Percentiles rank a stretch among this genome's conserved stretches.
phyloP scores from a whole-genome alignment of 345 rosid species.

The Gossypium anomalum region DNA sequence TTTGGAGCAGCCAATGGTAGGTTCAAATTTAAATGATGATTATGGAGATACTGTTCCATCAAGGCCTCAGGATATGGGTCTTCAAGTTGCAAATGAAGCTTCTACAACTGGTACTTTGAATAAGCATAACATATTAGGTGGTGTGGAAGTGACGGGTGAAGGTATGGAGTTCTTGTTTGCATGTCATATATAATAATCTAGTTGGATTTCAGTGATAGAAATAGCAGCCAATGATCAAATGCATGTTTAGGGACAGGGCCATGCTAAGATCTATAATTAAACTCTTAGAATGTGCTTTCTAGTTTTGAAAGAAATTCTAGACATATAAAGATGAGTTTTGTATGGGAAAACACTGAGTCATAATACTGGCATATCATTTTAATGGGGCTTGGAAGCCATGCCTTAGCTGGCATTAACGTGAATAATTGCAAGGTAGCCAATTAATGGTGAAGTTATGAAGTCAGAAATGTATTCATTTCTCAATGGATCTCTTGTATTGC shows the following conservation, averaged over 20 bases:
- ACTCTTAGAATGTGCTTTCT: background rate
- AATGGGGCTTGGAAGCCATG: background rate
- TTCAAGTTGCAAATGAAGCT: slow-evolving; percentile 39
- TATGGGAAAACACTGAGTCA: background rate
- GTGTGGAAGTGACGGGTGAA: slow-evolving; percentile 41
- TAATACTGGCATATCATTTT: background rate
- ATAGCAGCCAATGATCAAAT: background rate
- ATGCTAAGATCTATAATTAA: background rate
- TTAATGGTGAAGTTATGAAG: background rate
- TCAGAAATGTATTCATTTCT: background rate
- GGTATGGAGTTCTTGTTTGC: slow-evolving; percentile 40
- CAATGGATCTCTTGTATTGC: background rate
- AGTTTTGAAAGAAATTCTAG: background rate
- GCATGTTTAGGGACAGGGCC: background rate
- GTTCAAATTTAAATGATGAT: slow-evolving; percentile 49
- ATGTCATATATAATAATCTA: slow-evolving; percentile 9
- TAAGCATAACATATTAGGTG: slow-evolving; percentile 37
- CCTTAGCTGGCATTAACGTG: background rate
- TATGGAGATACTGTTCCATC: slow-evolving; percentile 79
- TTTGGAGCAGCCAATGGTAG: slow-evolving; percentile 50
- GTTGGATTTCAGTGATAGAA: background rate
- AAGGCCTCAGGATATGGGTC: slow-evolving; percentile 42
- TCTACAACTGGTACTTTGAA: slow-evolving; percentile 35
- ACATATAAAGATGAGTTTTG: background rate
- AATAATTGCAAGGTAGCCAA: background rate